Conservation (phyloP, 768 basidiomycete genomes). For the Lactifluus subvellereus region DNA sequence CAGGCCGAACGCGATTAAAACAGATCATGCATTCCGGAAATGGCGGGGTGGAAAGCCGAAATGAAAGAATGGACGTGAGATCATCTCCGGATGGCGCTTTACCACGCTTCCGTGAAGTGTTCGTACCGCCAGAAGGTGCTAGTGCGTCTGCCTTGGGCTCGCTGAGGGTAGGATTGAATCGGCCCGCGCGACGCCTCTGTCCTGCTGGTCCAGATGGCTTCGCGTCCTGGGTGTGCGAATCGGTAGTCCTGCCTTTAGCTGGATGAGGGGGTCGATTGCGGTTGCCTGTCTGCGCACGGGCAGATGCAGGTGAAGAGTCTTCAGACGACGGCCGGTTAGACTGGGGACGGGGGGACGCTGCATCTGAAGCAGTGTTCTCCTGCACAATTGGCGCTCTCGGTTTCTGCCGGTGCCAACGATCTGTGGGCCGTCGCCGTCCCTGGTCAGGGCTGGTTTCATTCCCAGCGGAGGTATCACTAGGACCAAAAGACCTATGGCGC, state of each 20-base stretch:
- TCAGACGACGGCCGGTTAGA: not conserved
- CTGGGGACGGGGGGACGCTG: not conserved
- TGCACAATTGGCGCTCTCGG: not conserved
- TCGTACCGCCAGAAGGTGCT: not conserved
- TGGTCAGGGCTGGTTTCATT: not conserved
- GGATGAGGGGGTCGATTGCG: not conserved
- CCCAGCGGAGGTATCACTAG: not conserved
- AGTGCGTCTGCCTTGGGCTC: not conserved
- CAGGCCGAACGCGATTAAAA: slow-evolving; percentile 71
- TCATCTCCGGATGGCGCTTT: slow-evolving; percentile 41
- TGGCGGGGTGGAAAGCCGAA: slow-evolving; percentile 59
- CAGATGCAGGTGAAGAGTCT: not conserved
- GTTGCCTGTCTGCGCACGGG: not conserved
- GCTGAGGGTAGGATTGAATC: slow-evolving; percentile 13
- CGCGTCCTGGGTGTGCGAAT: not conserved
- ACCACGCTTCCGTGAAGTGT: slow-evolving; percentile 3
- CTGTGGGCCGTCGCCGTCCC: not conserved
- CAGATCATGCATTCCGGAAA: slow-evolving; percentile 81
- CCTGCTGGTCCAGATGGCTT: not conserved
- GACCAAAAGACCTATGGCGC: not conserved
- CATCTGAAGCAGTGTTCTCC: not conserved
- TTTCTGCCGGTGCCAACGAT: slow-evolving; percentile 5
- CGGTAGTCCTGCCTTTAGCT: not conserved
- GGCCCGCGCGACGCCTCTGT: slow-evolving; percentile 6
- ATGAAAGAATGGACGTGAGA: slow-evolving; percentile 67